Conservation (phyloP, 2,329 filamentous ascomycete species). For the Arachnomyces sp. region DNA sequence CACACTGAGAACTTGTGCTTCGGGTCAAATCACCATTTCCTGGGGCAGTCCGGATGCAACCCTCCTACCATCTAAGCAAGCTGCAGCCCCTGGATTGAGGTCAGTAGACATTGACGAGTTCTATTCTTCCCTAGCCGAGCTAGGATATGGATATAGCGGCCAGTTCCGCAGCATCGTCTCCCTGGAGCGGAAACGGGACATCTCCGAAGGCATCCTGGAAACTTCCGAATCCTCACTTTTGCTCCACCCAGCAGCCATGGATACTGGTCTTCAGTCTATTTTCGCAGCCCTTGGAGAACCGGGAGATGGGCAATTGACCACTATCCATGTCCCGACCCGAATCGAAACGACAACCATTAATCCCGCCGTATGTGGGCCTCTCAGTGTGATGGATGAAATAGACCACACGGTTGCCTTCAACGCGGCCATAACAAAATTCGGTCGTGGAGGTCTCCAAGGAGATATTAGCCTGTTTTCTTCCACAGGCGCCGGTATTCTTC, state of each 20-base stretch:
- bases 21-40: conserved; percentile 2
- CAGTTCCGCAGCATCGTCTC: conserved; percentile 14
- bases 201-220: conserved; percentile 1
- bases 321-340: conserved; percentile 12
- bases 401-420: neutral
- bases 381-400: too few species aligned
- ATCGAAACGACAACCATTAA: conserved; percentile 10
- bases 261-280: conserved; percentile 23
- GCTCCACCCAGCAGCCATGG: conserved; percentile 18
- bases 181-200: conserved; percentile 10
- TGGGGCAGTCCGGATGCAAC: neutral
- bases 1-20: conserved; percentile 1
- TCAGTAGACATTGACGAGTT: conserved; percentile 15
- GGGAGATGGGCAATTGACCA: conserved; percentile 12
- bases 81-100: neutral
- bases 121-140: conserved; percentile 13
- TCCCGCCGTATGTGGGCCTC: conserved; percentile 6
- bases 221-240: conserved; percentile 4
- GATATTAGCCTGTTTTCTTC: conserved; percentile 1
- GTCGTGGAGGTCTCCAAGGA: neutral
- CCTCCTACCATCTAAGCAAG: neutral
- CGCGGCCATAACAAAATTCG: neutral
- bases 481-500: neutral
- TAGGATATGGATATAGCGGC: conserved; percentile 17
- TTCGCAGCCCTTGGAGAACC: conserved; percentile 18